Evolutionary conservation across 257 asterid species (phyloP).

Genomic region (Nicotiana paniculata): DNA sequence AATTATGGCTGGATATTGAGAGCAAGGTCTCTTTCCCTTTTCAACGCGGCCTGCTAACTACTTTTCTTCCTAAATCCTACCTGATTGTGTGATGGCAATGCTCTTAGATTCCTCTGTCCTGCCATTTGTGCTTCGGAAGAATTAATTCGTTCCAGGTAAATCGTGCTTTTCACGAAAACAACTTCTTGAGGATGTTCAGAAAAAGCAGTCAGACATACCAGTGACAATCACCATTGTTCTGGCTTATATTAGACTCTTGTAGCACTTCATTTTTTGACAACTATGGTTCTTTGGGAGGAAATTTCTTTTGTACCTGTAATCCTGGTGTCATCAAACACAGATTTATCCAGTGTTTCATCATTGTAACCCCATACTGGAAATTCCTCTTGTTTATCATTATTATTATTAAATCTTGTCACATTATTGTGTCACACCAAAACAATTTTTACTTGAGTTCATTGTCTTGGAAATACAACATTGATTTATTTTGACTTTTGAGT

Average conservation of each 20-base stretch:
- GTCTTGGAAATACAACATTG: constrained; percentile 64
- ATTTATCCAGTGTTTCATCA: not conserved
- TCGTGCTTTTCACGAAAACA: not conserved
- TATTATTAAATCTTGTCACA: constrained; percentile 66
- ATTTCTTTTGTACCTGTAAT: not conserved
- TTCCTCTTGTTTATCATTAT: constrained; percentile 43
- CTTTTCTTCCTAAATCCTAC: not conserved
- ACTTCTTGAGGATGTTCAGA: not conserved
- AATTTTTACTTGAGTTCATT: constrained; percentile 38
- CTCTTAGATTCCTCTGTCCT: not conserved
- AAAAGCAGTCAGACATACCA: not conserved
- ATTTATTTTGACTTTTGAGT: constrained; percentile 40
- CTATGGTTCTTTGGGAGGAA: constrained; percentile 19
- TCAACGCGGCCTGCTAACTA: not conserved
- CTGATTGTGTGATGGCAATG: not conserved
- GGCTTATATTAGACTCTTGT: constrained; percentile 33
- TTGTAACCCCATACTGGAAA: not conserved
- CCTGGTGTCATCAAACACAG: not conserved
- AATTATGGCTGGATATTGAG: constrained; percentile 40
- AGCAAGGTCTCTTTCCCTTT: not conserved
- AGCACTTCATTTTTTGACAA: constrained; percentile 36
- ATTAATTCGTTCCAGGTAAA: not conserved
- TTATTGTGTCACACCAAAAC: constrained; percentile 33
- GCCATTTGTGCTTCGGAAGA: not conserved
- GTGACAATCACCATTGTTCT: not conserved